Percentiles rank a stretch among this genome's conserved stretches.
Evolutionary conservation across 78 protist species (phyloP).

Genomic region (Dictyostelium discoideum): dicty_2.7 NC_007089.4:4906001-4906500

Average conservation of each 20-base stretch:
- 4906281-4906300: neutral
- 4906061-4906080: slow-evolving; percentile 21
- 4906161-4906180: neutral
- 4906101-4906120: slow-evolving; percentile 72
- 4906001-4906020: slow-evolving; percentile 21
- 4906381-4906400: slow-evolving; percentile 40
- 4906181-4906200: slow-evolving; percentile 20
- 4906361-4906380: slow-evolving; percentile 5
- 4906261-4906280: neutral
- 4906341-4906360: slow-evolving; percentile 47
- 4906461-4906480: slow-evolving; percentile 31
- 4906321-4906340: neutral
- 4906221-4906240: slow-evolving; percentile 66
- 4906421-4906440: neutral
- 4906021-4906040: slow-evolving; percentile 36
- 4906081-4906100: slow-evolving; percentile 56
- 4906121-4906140: slow-evolving; percentile 23
- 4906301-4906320: neutral
- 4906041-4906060: slow-evolving; percentile 27
- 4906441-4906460: slow-evolving; percentile 27
- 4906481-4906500: slow-evolving; percentile 41
- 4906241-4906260: neutral
- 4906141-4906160: slow-evolving; percentile 20
- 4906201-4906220: slow-evolving; percentile 44
- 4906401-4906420: slow-evolving; percentile 38